Percentiles rank a stretch among this genome's conserved stretches.
Evolutionary conservation across 139 green algal species (phyloP).

Genomic region (Chlamydomonas sp.): DNA sequence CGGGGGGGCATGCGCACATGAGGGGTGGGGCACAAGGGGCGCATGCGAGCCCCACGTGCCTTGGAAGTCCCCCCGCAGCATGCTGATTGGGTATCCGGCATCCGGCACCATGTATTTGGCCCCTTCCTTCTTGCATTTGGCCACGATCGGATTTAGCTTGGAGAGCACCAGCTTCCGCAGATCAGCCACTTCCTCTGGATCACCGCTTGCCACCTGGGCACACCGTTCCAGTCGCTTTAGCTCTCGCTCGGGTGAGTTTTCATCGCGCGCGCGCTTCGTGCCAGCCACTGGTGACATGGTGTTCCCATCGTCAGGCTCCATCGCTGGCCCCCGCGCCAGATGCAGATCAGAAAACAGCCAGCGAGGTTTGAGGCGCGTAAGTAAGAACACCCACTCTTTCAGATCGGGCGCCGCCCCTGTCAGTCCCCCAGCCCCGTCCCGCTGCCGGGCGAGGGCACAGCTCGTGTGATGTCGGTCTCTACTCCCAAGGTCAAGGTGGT

Average conservation of each 20-base stretch:
- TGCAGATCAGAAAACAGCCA: too few species aligned
- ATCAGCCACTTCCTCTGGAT: not conserved
- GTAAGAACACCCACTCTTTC: not conserved
- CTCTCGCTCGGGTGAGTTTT: not conserved
- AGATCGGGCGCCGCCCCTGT: not conserved
- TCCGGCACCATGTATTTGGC: not conserved
- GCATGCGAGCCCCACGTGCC: too few species aligned
- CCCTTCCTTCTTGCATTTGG: not conserved
- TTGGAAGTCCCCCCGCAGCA: too few species aligned
- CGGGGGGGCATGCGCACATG: too few species aligned
- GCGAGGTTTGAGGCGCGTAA: not conserved
- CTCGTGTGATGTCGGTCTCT: not conserved
- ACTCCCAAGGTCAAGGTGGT: constrained; percentile 44
- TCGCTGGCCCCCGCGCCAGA: too few species aligned
- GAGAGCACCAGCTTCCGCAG: too few species aligned
- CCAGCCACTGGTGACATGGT: too few species aligned
- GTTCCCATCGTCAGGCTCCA: too few species aligned
- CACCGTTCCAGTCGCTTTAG: not conserved
- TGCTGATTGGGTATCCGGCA: not conserved
- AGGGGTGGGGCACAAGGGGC: too few species aligned
- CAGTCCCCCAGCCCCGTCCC: too few species aligned
- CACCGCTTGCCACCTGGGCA: not conserved
- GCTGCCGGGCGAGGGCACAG: not conserved
- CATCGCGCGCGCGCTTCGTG: too few species aligned
- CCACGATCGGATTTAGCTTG: not conserved